These are phyloP conservation scores for Hamamelis virginiana DNA, from an alignment of 164 flowering plant species.

Conservation along the genomic window DNA sequence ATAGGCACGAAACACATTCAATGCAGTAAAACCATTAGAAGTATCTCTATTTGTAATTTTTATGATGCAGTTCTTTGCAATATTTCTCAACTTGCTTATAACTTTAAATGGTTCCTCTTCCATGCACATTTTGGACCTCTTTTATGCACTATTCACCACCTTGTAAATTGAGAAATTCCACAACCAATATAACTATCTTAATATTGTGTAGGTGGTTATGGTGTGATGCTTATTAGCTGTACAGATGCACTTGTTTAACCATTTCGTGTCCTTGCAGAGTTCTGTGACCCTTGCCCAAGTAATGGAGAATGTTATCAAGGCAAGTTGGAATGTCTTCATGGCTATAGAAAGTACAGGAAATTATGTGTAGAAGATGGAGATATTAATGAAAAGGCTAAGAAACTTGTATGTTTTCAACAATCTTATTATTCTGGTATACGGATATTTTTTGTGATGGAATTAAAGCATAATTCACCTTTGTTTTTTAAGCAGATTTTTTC, in stretches of 20 bases:
- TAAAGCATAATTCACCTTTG: background rate
- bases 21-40: no score
- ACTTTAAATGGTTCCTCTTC: no score
- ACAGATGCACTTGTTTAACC: slow-evolving; percentile 7
- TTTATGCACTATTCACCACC: no score
- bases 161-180: no score
- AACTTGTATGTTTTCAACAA: slow-evolving; percentile 52
- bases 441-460: background rate
- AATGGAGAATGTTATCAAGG: slow-evolving; percentile 72
- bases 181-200: no score
- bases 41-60: no score
- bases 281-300: slow-evolving; percentile 83
- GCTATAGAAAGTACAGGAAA: slow-evolving; percentile 66
- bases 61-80: no score
- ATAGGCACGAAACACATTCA: no score
- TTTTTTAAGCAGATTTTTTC: background rate
- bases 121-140: no score
- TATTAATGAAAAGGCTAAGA: slow-evolving; percentile 64
- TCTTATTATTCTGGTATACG: slow-evolving; percentile 11
- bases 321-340: slow-evolving; percentile 65
- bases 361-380: slow-evolving; percentile 83
- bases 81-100: no score
- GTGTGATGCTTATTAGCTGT: background rate
- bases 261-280: slow-evolving; percentile 39
- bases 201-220: background rate